Base-by-base conservation (phyloP, 73 alveolate species). In the Paramecium sexaurelia region DNA sequence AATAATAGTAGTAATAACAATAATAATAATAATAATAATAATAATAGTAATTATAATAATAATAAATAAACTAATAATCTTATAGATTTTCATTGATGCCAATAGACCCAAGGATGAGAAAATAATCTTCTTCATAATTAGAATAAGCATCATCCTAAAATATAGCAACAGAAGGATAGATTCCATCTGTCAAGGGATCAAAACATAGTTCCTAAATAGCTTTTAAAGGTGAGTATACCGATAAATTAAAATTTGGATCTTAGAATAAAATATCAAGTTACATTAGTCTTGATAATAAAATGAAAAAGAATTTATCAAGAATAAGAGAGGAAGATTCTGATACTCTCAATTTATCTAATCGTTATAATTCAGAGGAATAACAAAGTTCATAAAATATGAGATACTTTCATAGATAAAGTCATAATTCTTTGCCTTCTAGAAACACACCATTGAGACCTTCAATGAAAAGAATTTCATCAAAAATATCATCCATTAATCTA, bases 261-360 rank as follows among this genome's bases (percentile, higher is more conserved):
- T 61, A 61, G n/a, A 61, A 32, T 19, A 61, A 61, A 61, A 61
- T 61, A 10, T 24, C 39, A 24, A 61, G 83, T 61, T 61, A 61
- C 4, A 26, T 32, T 13, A 29, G 39, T 11, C 20, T 61, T 73
- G 87, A 36, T 32, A 39, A 73, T 33, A 24, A 36, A 7, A n/a
- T 33, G 3, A 36, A 73, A 73, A 73, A 19, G 17, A 73, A 39
- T 0, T 36, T 73, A 35, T 73, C 55, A 13, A 36, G 43, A 73
- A 39, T 73, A 33, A 73, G 33, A 73, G 87, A 73, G 15, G 87
- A 73, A n/a, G 87, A 73, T 36, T 36, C 87, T 73, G 56, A 39
- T 73, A 33, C 87, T 15, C 35, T 73, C 5, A 39, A 33, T 33
- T 73, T 73, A 39, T 27, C 87, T 15, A 61, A 61, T 29, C 67